phyloP scores from a whole-genome alignment of 2,329 filamentous ascomycete species.

The Mycosphaerella sp. region DNA sequence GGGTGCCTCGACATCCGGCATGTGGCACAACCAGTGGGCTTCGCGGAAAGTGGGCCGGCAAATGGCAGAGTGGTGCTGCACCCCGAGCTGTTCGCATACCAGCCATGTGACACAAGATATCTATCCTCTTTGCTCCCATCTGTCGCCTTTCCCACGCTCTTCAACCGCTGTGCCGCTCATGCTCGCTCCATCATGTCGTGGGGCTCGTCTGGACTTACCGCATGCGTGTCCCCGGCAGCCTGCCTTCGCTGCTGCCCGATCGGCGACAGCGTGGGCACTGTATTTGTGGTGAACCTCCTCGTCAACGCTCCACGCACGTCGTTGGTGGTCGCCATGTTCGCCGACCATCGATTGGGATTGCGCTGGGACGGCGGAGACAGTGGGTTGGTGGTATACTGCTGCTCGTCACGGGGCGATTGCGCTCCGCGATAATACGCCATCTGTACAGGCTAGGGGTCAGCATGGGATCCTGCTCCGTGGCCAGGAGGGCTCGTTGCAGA shows the following conservation, averaged over 20 bases:
- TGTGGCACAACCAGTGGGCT: not conserved
- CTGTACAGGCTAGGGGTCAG: slow-evolving; percentile 13
- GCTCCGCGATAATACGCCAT: slow-evolving; percentile 68
- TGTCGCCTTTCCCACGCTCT: not conserved
- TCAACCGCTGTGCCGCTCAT: not conserved
- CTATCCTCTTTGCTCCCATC: not conserved
- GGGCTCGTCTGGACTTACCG: slow-evolving; percentile 26
- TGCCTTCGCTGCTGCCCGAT: slow-evolving; percentile 51
- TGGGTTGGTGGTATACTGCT: slow-evolving; percentile 47
- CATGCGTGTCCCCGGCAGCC: slow-evolving; percentile 42
- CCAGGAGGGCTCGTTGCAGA: not conserved
- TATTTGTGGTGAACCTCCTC: slow-evolving; percentile 88
- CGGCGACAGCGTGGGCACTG: slow-evolving; percentile 62
- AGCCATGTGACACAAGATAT: not conserved
- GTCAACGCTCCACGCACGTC: slow-evolving; percentile 74
- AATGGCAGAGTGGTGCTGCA: no score
- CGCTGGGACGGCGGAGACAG: slow-evolving; percentile 38
- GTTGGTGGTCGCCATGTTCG: slow-evolving; percentile 43
- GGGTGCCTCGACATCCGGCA: not conserved
- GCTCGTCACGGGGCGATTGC: slow-evolving; percentile 70
- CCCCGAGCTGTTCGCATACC: not conserved
- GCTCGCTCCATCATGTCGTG: not conserved
- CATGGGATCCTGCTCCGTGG: not conserved
- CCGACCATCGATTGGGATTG: slow-evolving; percentile 31
- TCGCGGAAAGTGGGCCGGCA: not conserved